Evolutionary conservation across 495 filamentous ascomycete species (phyloP).

Genomic region (Penicillium daleae): DNA sequence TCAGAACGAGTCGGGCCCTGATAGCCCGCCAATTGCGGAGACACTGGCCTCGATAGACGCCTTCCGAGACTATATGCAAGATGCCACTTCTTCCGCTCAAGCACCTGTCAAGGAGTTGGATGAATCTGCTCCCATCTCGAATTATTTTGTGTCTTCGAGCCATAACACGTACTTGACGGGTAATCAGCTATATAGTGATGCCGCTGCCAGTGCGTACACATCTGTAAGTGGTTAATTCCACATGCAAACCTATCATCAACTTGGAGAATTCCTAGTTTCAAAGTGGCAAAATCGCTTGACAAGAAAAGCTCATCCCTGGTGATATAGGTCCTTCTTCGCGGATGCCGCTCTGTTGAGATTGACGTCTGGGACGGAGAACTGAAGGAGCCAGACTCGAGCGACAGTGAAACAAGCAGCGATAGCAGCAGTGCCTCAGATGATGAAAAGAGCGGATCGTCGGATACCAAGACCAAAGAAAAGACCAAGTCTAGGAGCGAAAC

Average conservation of each 20-base stretch:
- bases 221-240: conserved; percentile 58
- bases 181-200: conserved; percentile 85
- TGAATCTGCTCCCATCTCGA: conserved; percentile 69
- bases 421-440: conserved; percentile 33
- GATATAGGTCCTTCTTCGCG: conserved; percentile 65
- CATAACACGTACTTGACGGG: conserved; percentile 96
- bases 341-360: conserved; percentile 94
- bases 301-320: background rate
- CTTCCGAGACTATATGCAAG: conserved; percentile 66
- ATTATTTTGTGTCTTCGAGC: conserved; percentile 89
- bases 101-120: conserved; percentile 47
- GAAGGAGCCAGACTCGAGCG: conserved; percentile 35
- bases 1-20: conserved; percentile 24
- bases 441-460: conserved; percentile 13
- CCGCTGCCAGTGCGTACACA: conserved; percentile 80
- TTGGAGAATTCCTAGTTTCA: too few species aligned
- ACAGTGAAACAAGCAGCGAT: conserved; percentile 29
- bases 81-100: conserved; percentile 51
- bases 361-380: conserved; percentile 90
- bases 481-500: conserved; percentile 26
- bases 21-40: conserved; percentile 12
- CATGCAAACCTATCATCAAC: too few species aligned
- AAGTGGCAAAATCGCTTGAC: background rate
- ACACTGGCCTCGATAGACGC: conserved; percentile 46
- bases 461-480: conserved; percentile 19